Conservation (phyloP, 805 yeast genomes). For the Ogataea haglerorum region DNA sequence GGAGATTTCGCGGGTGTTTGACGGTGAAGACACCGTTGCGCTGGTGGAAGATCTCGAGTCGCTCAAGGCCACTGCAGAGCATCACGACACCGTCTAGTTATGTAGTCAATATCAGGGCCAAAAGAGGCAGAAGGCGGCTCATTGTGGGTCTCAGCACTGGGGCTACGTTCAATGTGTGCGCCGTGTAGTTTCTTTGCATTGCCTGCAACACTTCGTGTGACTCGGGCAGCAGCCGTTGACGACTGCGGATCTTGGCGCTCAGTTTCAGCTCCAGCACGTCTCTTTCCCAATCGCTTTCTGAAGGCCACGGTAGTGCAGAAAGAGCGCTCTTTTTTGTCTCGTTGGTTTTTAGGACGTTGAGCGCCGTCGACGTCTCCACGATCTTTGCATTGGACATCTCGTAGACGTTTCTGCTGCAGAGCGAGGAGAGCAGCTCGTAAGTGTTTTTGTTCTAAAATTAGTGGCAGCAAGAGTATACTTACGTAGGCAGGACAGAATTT, state of each 20-base stretch:
- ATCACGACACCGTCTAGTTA: slow-evolving; percentile 9
- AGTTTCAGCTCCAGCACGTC: slow-evolving; percentile 12
- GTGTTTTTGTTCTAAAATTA: slow-evolving; percentile 21
- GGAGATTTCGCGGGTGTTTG: slow-evolving; percentile 45
- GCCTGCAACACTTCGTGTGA: slow-evolving; percentile 2
- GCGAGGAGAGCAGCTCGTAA: slow-evolving; percentile 16
- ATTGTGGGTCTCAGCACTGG: not conserved
- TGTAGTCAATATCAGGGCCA: not conserved
- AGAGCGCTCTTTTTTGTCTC: slow-evolving; percentile 9
- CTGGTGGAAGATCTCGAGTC: slow-evolving; percentile 7
- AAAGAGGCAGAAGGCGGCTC: not conserved
- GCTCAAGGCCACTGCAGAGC: slow-evolving; percentile 13
- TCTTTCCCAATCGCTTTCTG: slow-evolving; percentile 21
- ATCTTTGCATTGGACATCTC: slow-evolving; percentile 13
- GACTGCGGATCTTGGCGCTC: not conserved
- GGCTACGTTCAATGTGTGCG: not conserved
- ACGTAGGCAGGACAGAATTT: slow-evolving; percentile 26
- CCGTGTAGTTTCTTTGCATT: slow-evolving; percentile 1
- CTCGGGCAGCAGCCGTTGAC: slow-evolving; percentile 3
- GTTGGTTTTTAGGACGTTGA: slow-evolving; percentile 1
- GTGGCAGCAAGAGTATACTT: slow-evolving; percentile 2
- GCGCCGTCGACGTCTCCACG: slow-evolving; percentile 5
- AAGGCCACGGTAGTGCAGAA: slow-evolving; percentile 18
- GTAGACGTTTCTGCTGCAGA: slow-evolving; percentile 19
- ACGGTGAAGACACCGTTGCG: slow-evolving; percentile 11